These are phyloP conservation scores for Suillus occidentalis DNA, from an alignment of 768 basidiomycete genomes.

Conservation along the genomic window DNA sequence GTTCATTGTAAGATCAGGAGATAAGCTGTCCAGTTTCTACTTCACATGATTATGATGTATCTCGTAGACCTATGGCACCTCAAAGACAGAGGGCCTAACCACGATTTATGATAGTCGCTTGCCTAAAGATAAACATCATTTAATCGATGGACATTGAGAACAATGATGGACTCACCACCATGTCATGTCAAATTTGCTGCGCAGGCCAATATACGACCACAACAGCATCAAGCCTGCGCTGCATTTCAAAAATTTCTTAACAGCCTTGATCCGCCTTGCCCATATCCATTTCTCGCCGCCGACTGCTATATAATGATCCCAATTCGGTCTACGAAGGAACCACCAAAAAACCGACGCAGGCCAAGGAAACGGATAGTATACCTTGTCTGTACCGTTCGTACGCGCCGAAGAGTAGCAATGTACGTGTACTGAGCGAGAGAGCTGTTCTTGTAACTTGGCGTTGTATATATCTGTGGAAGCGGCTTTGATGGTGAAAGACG, in stretches of 20 bases:
- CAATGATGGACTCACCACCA: neutral
- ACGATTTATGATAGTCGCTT: neutral
- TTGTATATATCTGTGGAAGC: neutral
- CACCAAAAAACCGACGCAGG: neutral
- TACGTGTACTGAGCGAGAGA: neutral
- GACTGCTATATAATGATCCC: neutral
- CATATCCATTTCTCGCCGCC: slow-evolving; percentile 25
- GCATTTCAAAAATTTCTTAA: slow-evolving; percentile 9
- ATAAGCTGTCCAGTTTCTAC: neutral
- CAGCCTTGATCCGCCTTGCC: slow-evolving; percentile 7
- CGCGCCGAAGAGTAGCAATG: neutral
- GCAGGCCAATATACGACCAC: slow-evolving; percentile 7
- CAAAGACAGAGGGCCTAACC: neutral
- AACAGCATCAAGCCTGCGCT: slow-evolving; percentile 6
- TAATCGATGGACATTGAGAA: neutral
- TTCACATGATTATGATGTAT: neutral
- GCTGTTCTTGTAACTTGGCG: neutral
- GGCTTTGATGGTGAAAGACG: neutral
- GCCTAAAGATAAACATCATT: neutral
- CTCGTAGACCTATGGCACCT: neutral
- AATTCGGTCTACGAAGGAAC: neutral
- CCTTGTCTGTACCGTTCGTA: neutral
- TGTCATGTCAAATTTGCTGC: neutral
- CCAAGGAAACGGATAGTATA: neutral
- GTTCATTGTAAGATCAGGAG: neutral